Evolutionary conservation across 2,329 filamentous ascomycete genomes (phyloP).

Genomic region (Chaetothyriales sp.): DNA sequence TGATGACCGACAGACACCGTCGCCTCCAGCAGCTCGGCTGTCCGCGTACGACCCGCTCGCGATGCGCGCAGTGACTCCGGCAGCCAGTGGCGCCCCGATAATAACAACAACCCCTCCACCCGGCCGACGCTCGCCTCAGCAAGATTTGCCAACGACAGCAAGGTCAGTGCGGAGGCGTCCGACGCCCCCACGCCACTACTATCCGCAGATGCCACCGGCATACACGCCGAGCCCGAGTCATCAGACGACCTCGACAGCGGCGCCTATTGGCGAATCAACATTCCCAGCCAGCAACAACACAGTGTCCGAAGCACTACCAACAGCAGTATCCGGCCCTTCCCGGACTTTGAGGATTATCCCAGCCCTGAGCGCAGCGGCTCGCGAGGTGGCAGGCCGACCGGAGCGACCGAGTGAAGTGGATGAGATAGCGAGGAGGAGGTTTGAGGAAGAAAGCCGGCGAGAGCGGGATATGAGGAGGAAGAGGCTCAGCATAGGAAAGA

Average conservation of each 20-base stretch:
- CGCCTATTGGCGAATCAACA: conserved; percentile 3
- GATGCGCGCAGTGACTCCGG: background rate
- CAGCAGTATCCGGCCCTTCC: conserved; percentile 10
- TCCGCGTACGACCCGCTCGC: conserved; percentile 1
- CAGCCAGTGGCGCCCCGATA: background rate
- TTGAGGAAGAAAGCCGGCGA: conserved; percentile 14
- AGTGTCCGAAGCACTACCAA: conserved; percentile 8
- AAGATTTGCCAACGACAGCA: background rate
- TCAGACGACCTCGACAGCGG: conserved; percentile 1
- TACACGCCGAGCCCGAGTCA: conserved; percentile 5
- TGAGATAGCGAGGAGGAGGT: conserved; percentile 3
- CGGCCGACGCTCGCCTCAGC: background rate
- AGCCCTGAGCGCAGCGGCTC: conserved; percentile 4
- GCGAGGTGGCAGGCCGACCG: conserved; percentile 5
- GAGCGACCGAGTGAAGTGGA: conserved; percentile 4
- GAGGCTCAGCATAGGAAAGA: background rate
- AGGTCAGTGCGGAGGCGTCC: background rate
- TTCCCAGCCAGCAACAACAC: conserved; percentile 5
- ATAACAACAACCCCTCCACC: background rate
- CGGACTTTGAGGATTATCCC: conserved; percentile 14
- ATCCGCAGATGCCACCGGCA: conserved; percentile 1
- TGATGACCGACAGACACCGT: conserved; percentile 16
- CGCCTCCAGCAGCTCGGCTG: conserved; percentile 1
- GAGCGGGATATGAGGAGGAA: conserved; percentile 13
- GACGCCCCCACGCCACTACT: background rate